Evolutionary conservation across 805 yeast genomes (phyloP).

Genomic region (Candida corydali): DNA sequence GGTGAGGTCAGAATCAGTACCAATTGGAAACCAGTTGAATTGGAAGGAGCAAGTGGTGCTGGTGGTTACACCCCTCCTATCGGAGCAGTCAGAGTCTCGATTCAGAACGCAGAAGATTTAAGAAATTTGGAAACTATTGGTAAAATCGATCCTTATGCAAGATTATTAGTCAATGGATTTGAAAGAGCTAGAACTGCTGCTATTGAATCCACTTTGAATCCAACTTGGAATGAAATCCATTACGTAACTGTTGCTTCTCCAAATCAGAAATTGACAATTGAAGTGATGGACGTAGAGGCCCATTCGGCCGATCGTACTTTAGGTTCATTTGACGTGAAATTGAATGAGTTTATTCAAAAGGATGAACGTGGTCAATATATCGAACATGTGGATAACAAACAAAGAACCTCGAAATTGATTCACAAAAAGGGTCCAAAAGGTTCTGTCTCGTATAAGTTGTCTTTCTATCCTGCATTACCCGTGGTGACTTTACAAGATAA

Average conservation of each 20-base stretch:
- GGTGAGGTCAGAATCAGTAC: conserved; percentile 73
- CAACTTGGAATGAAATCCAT: conserved; percentile 79
- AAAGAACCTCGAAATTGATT: conserved; percentile 59
- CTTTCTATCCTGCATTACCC: conserved; percentile 82
- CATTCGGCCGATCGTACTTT: conserved; percentile 78
- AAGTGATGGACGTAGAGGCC: conserved; percentile 88
- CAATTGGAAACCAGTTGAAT: conserved; percentile 81
- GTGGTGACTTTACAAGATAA: conserved; percentile 75
- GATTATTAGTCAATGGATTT: conserved; percentile 73
- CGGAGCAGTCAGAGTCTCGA: conserved; percentile 77
- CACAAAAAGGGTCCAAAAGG: conserved; percentile 85
- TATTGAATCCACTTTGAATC: conserved; percentile 61
- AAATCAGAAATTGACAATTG: conserved; percentile 77
- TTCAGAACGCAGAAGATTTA: conserved; percentile 69
- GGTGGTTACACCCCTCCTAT: conserved; percentile 91
- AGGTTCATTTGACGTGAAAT: conserved; percentile 73
- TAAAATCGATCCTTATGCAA: conserved; percentile 85
- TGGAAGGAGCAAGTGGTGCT: conserved; percentile 62
- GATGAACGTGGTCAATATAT: conserved; percentile 60
- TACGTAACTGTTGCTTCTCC: conserved; percentile 81
- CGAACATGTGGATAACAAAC: conserved; percentile 52
- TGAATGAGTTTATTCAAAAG: conserved; percentile 63
- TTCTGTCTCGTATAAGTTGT: conserved; percentile 60
- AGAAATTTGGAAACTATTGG: conserved; percentile 87
- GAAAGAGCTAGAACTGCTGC: conserved; percentile 75